A percentile compares a stretch with the other conserved stretches of the same genome.
phyloP scores from a whole-genome alignment of 1,284 basidiomycete genomes.

The Rhizopogon hawkerae region DNA sequence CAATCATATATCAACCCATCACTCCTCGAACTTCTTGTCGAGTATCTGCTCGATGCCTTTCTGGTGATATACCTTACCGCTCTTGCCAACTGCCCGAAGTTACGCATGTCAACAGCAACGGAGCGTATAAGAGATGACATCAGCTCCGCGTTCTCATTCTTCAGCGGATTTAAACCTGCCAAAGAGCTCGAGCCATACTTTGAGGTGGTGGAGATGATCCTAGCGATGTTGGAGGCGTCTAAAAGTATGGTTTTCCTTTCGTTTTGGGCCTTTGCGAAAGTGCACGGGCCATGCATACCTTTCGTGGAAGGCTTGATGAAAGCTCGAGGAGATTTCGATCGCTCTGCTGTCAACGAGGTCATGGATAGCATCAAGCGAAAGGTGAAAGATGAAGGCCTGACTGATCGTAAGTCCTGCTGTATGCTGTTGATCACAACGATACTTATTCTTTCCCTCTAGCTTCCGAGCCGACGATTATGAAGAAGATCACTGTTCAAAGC shows the following conservation, averaged over 20 bases:
- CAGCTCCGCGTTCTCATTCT: slow-evolving; percentile 71
- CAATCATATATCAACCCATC: slow-evolving; percentile 86
- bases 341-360: slow-evolving; percentile 78
- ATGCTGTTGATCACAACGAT: neutral
- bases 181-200: slow-evolving; percentile 80
- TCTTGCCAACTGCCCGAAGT: slow-evolving; percentile 77
- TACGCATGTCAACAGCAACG: slow-evolving; percentile 80
- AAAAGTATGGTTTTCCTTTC: slow-evolving; percentile 93
- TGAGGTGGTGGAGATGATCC: slow-evolving; percentile 80
- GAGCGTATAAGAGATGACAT: slow-evolving; percentile 82
- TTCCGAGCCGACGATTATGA: slow-evolving; percentile 76
- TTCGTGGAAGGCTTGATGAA: slow-evolving; percentile 91
- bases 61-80: slow-evolving; percentile 87
- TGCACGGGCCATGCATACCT: slow-evolving; percentile 85
- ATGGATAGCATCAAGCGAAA: slow-evolving; percentile 94
- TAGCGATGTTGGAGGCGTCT: slow-evolving; percentile 81
- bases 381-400: slow-evolving; percentile 78
- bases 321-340: slow-evolving; percentile 85
- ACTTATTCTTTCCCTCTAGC: slow-evolving; percentile 35
- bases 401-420: slow-evolving; percentile 61
- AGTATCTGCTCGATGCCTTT: slow-evolving; percentile 90
- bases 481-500: slow-evolving; percentile 70
- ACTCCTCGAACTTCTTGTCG: slow-evolving; percentile 85
- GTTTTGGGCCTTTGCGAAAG: slow-evolving; percentile 93
- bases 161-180: slow-evolving; percentile 69